These are phyloP conservation scores for Triticum dicoccoides DNA, from an alignment of 176 grass and related monocot species.

Conservation along the genomic window DNA sequence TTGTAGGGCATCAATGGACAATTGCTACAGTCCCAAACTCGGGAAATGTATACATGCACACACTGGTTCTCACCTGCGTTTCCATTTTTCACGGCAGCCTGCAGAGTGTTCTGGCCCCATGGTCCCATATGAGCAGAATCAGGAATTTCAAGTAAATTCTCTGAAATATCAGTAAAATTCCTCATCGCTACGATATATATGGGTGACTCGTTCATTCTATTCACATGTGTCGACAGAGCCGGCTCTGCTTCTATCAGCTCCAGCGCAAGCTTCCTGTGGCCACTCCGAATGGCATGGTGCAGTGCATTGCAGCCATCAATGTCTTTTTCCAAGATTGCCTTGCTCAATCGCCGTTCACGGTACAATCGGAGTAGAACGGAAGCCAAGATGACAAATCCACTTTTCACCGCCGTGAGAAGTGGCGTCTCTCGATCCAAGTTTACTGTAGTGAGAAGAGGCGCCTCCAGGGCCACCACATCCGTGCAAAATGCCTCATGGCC, in stretches of 20 bases:
- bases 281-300: neutral
- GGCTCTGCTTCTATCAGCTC: neutral
- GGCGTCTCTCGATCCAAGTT: neutral
- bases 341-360: neutral
- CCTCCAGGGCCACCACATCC: neutral
- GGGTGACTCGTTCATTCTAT: neutral
- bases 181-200: conserved; percentile 11
- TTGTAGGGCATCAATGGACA: too few species aligned
- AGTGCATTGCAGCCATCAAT: neutral
- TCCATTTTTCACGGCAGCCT: too few species aligned
- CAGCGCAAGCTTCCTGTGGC: neutral
- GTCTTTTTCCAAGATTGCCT: neutral
- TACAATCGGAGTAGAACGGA: neutral
- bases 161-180: neutral
- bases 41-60: too few species aligned
- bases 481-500: neutral
- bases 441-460: neutral
- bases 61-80: too few species aligned
- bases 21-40: too few species aligned
- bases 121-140: too few species aligned
- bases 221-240: neutral
- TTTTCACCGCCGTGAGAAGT: neutral
- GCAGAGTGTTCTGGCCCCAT: too few species aligned
- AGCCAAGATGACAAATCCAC: neutral
- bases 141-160: too few species aligned